Percentiles rank a stretch among this genome's conserved stretches.
These are phyloP conservation scores for Orbilia brochopaga DNA, from an alignment of 2,329 filamentous ascomycete genomes.

Conservation along the genomic window DNA sequence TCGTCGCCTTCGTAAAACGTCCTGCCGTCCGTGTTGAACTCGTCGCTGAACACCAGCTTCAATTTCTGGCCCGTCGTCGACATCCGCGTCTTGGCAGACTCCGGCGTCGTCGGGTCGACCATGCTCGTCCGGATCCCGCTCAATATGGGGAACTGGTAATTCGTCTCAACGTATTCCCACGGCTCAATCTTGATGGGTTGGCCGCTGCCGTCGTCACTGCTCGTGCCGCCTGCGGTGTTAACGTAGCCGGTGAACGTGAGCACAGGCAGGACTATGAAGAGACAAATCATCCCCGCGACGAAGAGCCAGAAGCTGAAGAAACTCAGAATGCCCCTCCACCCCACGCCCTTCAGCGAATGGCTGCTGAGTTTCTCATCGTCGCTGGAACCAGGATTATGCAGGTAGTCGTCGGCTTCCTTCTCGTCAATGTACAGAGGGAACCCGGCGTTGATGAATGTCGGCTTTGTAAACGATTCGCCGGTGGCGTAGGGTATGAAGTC, in stretches of 20 bases:
- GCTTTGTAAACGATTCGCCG: constrained; percentile 39
- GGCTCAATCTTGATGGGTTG: constrained; percentile 14
- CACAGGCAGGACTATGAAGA: constrained; percentile 64
- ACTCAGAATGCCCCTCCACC: constrained; percentile 38
- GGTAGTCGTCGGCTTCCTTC: constrained; percentile 64
- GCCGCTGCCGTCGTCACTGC: background rate
- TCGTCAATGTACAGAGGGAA: constrained; percentile 62
- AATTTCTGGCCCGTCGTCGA: constrained; percentile 60
- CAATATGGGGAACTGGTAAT: constrained; percentile 61
- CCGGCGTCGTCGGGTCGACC: constrained; percentile 64
- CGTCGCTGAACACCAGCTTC: constrained; percentile 65
- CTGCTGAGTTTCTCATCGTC: constrained; percentile 59
- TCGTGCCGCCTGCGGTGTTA: constrained; percentile 11
- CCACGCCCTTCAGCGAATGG: constrained; percentile 23
- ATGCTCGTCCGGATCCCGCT: constrained; percentile 61
- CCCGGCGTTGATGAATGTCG: constrained; percentile 58
- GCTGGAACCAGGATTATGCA: constrained; percentile 62
- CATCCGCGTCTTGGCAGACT: constrained; percentile 59
- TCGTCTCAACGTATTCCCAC: constrained; percentile 51
- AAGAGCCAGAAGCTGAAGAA: constrained; percentile 58
- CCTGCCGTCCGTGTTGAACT: constrained; percentile 64
- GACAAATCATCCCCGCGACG: constrained; percentile 60
- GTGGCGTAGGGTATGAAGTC: constrained; percentile 18
- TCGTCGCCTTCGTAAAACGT: constrained; percentile 67
- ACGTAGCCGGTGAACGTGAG: constrained; percentile 59